Evolutionary conservation across 75 land plant genomes (phyloP), one percentile per base, ranked within the genome.

Genomic region (Adiantum capillusveneris): DNA sequence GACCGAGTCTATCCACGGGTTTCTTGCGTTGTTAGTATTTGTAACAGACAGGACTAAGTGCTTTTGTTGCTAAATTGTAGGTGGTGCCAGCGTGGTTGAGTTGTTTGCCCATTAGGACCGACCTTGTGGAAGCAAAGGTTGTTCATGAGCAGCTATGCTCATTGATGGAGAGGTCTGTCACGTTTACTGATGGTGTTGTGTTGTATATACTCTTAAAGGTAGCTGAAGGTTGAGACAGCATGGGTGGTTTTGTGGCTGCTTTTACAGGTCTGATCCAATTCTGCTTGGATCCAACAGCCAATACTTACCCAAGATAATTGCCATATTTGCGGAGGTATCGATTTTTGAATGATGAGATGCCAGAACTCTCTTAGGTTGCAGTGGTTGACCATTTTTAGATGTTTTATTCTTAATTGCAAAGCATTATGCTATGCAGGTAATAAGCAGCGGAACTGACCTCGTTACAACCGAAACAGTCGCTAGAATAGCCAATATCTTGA

Each of bases 11-110:
- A 5, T 12, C 26, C 20, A 12, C 31, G 34, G 29, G 1, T 26
- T 2, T n/a, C 49, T n/a, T 17, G 5, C 14, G 5, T 14, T 21
- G 11, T 9, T 45, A n/a, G n/a, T n/a, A 1, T 61, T 16, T 16
- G n/a, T 25, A 19, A 27, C 25, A 27, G 25, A 12, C n/a, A 41
- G 2, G 19, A 25, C 19, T 65, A 17, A 31, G 29, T 52, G 31
- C 11, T 65, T 25, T 41, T n/a, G 17, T 34, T 34, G 9, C 9
- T 3, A 9, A 34, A 34, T 34, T 55, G 17, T 65, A 77, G 79
- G 78, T 73, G 24, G 66, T 77, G n/a, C 79, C 79, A 29, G 79
- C 77, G 16, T 77, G 79, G 79, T 52, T 77, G 44, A 62, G 71
- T 21, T 77, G 77, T 52, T 44, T 77, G 44, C 77, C 79, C 37